Evolutionary conservation across 2,329 filamentous ascomycete genomes (phyloP).

Genomic region (Clonostachys solani): DNA sequence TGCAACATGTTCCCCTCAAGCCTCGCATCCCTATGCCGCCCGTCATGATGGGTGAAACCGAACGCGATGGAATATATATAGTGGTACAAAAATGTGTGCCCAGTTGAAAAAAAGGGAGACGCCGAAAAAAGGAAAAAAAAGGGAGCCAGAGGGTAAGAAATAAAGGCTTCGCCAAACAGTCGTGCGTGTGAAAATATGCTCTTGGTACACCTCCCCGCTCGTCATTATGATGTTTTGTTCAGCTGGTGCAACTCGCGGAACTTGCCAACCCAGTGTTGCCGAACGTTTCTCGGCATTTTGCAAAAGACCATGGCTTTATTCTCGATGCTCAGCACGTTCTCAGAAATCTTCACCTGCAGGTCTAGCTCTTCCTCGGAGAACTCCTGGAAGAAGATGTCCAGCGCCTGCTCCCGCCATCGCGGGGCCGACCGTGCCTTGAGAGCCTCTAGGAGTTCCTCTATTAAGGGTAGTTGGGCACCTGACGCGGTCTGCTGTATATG

Average conservation of each 20-base stretch:
- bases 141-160: too few species aligned
- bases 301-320: slow-evolving; percentile 59
- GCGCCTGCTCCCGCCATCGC: slow-evolving; percentile 52
- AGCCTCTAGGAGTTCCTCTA: slow-evolving; percentile 36
- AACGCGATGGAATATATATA: too few species aligned
- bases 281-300: slow-evolving; percentile 50
- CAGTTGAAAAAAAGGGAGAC: too few species aligned
- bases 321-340: slow-evolving; percentile 53
- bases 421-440: slow-evolving; percentile 30
- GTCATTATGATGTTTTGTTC: slow-evolving; percentile 3
- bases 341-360: slow-evolving; percentile 54
- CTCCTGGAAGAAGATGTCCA: slow-evolving; percentile 56
- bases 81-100: too few species aligned
- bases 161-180: too few species aligned
- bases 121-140: too few species aligned
- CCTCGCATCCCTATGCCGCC: too few species aligned
- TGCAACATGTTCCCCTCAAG: too few species aligned
- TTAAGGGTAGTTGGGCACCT: background rate
- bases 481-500: background rate
- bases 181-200: too few species aligned
- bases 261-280: slow-evolving; percentile 52
- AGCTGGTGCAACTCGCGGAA: slow-evolving; percentile 37
- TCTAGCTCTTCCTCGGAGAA: slow-evolving; percentile 54
- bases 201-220: background rate
- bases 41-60: too few species aligned